Base-by-base conservation (phyloP, 164 flowering plant species). In the Echeveria elegans region DNA sequence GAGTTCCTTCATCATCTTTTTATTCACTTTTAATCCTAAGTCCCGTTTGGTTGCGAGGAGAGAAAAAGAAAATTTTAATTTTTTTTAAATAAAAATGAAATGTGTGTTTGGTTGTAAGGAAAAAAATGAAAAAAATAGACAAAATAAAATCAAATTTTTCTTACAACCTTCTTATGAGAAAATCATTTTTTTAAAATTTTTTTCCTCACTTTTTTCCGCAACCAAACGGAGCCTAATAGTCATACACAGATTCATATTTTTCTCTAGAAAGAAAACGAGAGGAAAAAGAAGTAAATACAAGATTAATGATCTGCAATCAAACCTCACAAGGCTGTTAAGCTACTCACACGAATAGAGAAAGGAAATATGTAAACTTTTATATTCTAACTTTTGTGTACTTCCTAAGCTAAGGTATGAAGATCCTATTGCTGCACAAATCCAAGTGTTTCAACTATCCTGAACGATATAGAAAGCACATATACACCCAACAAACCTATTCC, bases 401-500 rank as follows among this genome's bases (percentile, higher is more conserved):
- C 32, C 61, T 56, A 56, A 56, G 8, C 61, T 56, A 26, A 56
- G 19, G 61, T 56, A 14, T 53, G 59, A 10, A 56, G n/a, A 56
- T 56, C 19, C 32, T 29, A 56, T 28, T 26, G 19, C 32, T 56
- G 61, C 31, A 2, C 16, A 63, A 32, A 14, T 63, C 79, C 72
- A 64, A 76, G 47, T 53, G 71, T 71, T 28, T 69, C 72, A 6
- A 77, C 72, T 6, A 85, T 15, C 71, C 87, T 84, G 18, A 84
- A 53, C 63, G 72, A 83, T 47, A 86, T 61, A 66, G 83, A 88
- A 52, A 82, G 77, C 18, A 72, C 26, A 64, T 88, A 88, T 21
- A 86, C 81, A 7, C 79, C 74, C 63, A 88, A 50, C 7, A 88
- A 82, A 0, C 94, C 94, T 19, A 21, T 65, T 1, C 88, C 90